These are phyloP conservation scores for Hyphopichia homilentoma DNA, from an alignment of 805 yeast genomes.

Conservation along the genomic window DNA sequence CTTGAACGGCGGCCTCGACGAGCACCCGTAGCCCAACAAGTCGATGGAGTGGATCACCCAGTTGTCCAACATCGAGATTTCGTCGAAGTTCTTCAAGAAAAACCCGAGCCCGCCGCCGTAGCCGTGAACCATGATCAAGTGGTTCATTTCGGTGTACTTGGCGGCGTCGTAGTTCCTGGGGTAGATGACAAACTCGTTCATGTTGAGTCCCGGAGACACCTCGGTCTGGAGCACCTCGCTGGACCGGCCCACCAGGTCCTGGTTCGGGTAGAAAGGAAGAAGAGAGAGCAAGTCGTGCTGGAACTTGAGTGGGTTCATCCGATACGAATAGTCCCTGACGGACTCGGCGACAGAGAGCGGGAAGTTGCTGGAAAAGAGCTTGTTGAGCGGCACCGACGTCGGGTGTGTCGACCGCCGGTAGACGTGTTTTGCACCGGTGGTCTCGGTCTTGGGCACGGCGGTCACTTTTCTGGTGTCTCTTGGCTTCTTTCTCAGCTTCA, in stretches of 20 bases:
- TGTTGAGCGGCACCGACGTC: constrained; percentile 57
- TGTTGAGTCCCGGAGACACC: constrained; percentile 22
- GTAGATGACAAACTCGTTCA: constrained; percentile 41
- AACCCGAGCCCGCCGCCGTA: constrained; percentile 45
- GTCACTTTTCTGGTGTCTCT: too few species aligned
- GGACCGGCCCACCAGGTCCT: constrained; percentile 24
- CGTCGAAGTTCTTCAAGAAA: constrained; percentile 37
- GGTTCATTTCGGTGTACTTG: constrained; percentile 24
- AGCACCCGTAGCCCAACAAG: constrained; percentile 85
- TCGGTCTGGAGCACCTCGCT: constrained; percentile 30
- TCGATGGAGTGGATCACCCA: constrained; percentile 87
- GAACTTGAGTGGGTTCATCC: constrained; percentile 36
- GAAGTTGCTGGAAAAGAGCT: constrained; percentile 51
- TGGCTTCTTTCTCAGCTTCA: too few species aligned
- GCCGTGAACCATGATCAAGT: constrained; percentile 41
- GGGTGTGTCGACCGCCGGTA: constrained; percentile 62
- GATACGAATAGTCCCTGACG: constrained; percentile 43
- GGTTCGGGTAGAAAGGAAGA: constrained; percentile 44
- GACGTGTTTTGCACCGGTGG: background rate
- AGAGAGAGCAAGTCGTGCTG: constrained; percentile 45
- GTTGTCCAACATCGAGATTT: constrained; percentile 26
- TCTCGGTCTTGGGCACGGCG: background rate
- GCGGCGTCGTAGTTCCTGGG: constrained; percentile 19
- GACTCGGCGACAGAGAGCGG: constrained; percentile 56
- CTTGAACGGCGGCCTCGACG: constrained; percentile 73